These are phyloP conservation scores for Aphanomyces invadans DNA, from an alignment of 352 stramenopile species.

Conservation along the genomic window DNA sequence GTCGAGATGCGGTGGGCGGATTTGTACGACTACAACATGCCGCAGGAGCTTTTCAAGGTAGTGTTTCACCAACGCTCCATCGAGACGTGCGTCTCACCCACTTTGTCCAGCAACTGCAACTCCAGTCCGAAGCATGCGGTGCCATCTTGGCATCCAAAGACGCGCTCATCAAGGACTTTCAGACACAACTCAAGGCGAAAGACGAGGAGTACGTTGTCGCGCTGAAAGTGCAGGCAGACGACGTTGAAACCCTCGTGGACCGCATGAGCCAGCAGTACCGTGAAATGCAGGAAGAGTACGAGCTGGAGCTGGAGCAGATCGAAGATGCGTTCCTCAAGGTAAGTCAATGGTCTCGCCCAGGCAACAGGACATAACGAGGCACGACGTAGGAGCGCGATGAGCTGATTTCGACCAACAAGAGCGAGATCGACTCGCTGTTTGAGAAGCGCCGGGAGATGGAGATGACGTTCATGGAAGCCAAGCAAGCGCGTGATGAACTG, in stretches of 20 bases:
- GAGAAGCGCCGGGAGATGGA: slow-evolving; percentile 89
- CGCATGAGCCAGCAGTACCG: slow-evolving; percentile 88
- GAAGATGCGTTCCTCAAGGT: slow-evolving; percentile 87
- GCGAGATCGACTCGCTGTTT: slow-evolving; percentile 90
- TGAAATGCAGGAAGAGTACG: slow-evolving; percentile 91
- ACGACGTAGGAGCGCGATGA: slow-evolving; percentile 69
- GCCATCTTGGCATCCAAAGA: slow-evolving; percentile 90
- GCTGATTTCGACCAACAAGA: slow-evolving; percentile 82
- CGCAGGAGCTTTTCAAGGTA: slow-evolving; percentile 83
- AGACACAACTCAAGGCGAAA: slow-evolving; percentile 88
- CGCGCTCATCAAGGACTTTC: slow-evolving; percentile 81
- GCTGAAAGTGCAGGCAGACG: slow-evolving; percentile 84
- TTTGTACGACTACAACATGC: slow-evolving; percentile 89
- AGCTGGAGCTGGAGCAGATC: slow-evolving; percentile 89
- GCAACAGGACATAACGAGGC: background rate
- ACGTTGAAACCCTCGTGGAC: slow-evolving; percentile 84
- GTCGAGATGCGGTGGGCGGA: slow-evolving; percentile 91
- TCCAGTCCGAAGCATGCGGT: slow-evolving; percentile 78
- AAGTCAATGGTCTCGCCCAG: background rate
- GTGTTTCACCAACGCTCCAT: too few relatives aligned
- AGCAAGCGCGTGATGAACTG: slow-evolving; percentile 84
- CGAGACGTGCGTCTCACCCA: too few relatives aligned
- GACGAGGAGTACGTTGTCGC: slow-evolving; percentile 93
- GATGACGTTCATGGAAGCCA: slow-evolving; percentile 89
- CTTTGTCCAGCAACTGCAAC: slow-evolving; percentile 48